Conservation (phyloP, 2,329 filamentous ascomycete species). For the Claviceps sp. region DNA sequence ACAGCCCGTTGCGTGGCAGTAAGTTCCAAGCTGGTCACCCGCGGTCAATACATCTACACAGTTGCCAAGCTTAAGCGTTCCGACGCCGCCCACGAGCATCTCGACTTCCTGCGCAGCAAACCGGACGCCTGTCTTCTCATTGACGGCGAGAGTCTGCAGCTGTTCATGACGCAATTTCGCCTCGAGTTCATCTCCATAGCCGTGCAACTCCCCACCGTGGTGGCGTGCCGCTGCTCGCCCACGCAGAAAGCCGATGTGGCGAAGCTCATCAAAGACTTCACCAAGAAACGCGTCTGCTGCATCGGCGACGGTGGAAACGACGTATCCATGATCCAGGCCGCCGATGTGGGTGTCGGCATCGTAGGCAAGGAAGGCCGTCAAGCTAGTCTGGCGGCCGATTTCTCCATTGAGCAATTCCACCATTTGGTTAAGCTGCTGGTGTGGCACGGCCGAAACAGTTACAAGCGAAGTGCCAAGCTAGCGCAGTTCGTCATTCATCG, state of each 20-base stretch:
- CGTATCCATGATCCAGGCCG: conserved; percentile 97
- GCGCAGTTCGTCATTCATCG: conserved; percentile 97
- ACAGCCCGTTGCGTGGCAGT: conserved; percentile 94
- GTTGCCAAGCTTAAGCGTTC: conserved; percentile 75
- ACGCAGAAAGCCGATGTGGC: conserved; percentile 95
- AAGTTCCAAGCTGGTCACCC: conserved; percentile 81
- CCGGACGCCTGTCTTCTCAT: conserved; percentile 81
- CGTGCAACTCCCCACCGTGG: conserved; percentile 77
- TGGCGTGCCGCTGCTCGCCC: conserved; percentile 91
- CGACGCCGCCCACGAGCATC: conserved; percentile 71
- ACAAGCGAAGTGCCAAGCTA: conserved; percentile 90
- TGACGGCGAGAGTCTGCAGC: conserved; percentile 76
- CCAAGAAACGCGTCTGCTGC: conserved; percentile 90
- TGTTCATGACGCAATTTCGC: conserved; percentile 73
- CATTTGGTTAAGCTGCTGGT: conserved; percentile 95
- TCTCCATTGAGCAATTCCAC: conserved; percentile 89
- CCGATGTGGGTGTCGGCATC: conserved; percentile 94
- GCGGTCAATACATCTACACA: conserved; percentile 93
- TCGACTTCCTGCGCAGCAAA: conserved; percentile 80
- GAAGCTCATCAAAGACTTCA: conserved; percentile 76
- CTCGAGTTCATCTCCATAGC: conserved; percentile 79
- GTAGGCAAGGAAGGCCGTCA: conserved; percentile 96
- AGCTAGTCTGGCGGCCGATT: conserved; percentile 88
- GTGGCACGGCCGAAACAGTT: conserved; percentile 95
- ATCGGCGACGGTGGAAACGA: conserved; percentile 98